A percentile compares a stretch with the other conserved stretches of the same genome.
These are phyloP conservation scores for Podospora conica DNA, from an alignment of 495 filamentous ascomycete genomes.

Conservation along the genomic window DNA sequence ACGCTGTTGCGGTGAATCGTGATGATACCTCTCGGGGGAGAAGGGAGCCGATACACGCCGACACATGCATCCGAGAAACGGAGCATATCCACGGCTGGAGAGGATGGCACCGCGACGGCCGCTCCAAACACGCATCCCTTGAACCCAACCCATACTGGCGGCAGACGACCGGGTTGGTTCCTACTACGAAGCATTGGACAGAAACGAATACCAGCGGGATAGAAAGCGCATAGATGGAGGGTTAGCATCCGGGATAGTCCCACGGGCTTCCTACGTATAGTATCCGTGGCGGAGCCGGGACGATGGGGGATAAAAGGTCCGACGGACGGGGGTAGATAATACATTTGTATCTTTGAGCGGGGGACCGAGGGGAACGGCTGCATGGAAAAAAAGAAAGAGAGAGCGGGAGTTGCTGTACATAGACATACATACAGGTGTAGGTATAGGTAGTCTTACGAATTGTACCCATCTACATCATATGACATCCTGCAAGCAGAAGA, in stretches of 20 bases:
- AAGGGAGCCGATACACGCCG: too few species aligned
- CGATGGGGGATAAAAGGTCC: neutral
- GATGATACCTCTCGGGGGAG: neutral
- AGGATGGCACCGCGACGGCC: too few species aligned
- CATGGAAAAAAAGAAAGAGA: neutral
- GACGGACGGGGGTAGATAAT: neutral
- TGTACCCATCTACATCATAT: neutral
- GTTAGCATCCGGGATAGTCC: neutral
- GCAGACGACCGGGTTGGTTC: neutral
- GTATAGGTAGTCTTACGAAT: neutral
- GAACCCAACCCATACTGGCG: neutral
- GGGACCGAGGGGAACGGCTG: neutral
- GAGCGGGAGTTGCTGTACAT: slow-evolving; percentile 3
- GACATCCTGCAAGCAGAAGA: too few species aligned
- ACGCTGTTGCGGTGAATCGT: slow-evolving; percentile 26
- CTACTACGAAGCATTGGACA: neutral
- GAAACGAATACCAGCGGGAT: neutral
- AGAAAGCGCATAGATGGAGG: neutral
- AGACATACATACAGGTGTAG: slow-evolving; percentile 5
- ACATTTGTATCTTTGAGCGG: neutral
- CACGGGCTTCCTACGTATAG: neutral
- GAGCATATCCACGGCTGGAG: neutral
- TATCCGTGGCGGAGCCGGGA: neutral
- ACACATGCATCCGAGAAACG: neutral
- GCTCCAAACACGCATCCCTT: neutral